Evolutionary conservation across 805 yeast genomes (phyloP).

Genomic region (Metschnikowia colocasiae): DNA sequence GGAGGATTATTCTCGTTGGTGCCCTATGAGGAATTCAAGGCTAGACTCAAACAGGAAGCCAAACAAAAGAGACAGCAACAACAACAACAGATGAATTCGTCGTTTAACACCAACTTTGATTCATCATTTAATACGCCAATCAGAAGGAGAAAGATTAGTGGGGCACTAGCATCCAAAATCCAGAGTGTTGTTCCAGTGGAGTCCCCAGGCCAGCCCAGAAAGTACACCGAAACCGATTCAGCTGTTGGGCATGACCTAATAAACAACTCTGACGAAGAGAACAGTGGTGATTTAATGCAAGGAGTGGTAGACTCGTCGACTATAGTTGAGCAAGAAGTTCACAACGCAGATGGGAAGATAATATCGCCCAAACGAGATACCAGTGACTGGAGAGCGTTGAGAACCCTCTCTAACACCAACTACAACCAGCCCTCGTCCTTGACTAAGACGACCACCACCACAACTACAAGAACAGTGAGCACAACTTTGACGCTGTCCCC

Average conservation of each 20-base stretch:
- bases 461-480: slow-evolving; percentile 50
- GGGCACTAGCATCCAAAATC: slow-evolving; percentile 63
- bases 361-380: slow-evolving; percentile 25
- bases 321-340: slow-evolving; percentile 16
- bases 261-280: slow-evolving; percentile 46
- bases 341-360: slow-evolving; percentile 16
- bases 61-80: slow-evolving; percentile 33
- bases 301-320: slow-evolving; percentile 16
- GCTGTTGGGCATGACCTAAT: slow-evolving; percentile 35
- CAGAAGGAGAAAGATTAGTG: slow-evolving; percentile 61
- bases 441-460: slow-evolving; percentile 44
- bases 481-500: slow-evolving; percentile 35
- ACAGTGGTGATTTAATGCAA: slow-evolving; percentile 20
- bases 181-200: slow-evolving; percentile 83
- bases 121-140: slow-evolving; percentile 69
- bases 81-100: slow-evolving; percentile 26
- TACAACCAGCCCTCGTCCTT: slow-evolving; percentile 32
- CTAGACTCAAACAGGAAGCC: slow-evolving; percentile 46
- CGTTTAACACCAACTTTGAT: slow-evolving; percentile 31
- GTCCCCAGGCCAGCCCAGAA: slow-evolving; percentile 97
- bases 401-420: slow-evolving; percentile 36
- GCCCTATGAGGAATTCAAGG: slow-evolving; percentile 57
- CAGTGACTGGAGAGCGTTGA: slow-evolving; percentile 38
- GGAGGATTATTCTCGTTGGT: slow-evolving; percentile 66
- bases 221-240: slow-evolving; percentile 41